Evolutionary conservation across 192 early-diverging fungal genomes (phyloP), one percentile per base, ranked within the genome.

Genomic region (Backusella morwellensis): DNA sequence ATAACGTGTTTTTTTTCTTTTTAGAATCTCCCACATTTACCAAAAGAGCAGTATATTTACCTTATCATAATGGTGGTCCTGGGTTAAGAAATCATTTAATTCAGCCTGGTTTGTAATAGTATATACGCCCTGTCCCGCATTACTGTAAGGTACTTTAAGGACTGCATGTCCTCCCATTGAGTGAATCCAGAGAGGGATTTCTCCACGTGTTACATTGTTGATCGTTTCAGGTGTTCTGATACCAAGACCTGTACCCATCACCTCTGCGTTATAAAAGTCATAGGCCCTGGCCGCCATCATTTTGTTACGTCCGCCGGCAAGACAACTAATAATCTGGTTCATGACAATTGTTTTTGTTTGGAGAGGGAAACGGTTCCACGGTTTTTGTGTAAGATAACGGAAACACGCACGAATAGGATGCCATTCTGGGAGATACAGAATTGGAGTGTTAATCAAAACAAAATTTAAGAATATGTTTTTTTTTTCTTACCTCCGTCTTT

Each of bases 251-350:
- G 89, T 86, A 63, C 90, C 90, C 9, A 85, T 84, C 63, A 94
- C 84, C 77, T 96, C 95, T 7, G 94, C 85, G 75, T 96, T 96
- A 56, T 91, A 88, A 71, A 96, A 91, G 75, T 95, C 95, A 79
- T 96, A 96, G 6, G 95, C 95, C 54, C 92, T 86, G 3, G 91
- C 92, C 6, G 95, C 95, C 92, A 96, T 93, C 90, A 93, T 93
- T 84, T 96, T 96, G 86, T 96, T 96, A 47, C 95, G 89, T 14
- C 95, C 95, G 50, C 95, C 95, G 59, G 95, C 95, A 3, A 96
- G 78, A 82, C 95, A 96, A 29, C 93, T 91, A 36, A 96, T 86
- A 68, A 95, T 92, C 68, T 90, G 87, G 83, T 96, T 96, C 81
- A 96, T 86, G 6, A 96, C 88, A 42, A 95, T 77, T 0, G 95